Evolutionary conservation across 371 early-diverging fungal species (phyloP).

Genomic region (Mucor irregularis): DNA sequence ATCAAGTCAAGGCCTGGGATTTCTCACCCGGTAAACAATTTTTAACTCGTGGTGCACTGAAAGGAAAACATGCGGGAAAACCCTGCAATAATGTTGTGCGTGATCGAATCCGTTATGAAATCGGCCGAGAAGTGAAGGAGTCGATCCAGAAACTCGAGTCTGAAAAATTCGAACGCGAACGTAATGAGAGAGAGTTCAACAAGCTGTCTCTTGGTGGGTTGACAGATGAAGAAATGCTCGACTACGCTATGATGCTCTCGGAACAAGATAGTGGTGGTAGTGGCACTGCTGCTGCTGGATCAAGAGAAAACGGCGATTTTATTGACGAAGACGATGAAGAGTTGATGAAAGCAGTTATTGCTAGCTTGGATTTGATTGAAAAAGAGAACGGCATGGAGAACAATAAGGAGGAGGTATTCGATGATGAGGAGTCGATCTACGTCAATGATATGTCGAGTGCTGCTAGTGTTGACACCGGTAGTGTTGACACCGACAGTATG

Average conservation of each 20-base stretch:
- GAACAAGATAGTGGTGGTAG: constrained; percentile 13
- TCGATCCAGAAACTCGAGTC: constrained; percentile 30
- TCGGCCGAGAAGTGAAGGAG: constrained; percentile 44
- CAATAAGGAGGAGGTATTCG: not conserved
- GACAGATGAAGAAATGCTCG: constrained; percentile 50
- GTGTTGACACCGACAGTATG: not conserved
- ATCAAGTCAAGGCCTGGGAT: constrained; percentile 51
- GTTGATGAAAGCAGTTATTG: constrained; percentile 45
- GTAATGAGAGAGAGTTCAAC: constrained; percentile 22
- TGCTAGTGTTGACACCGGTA: not conserved
- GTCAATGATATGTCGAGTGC: no score
- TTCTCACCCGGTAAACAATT: constrained; percentile 45
- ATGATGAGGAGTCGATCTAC: not conserved
- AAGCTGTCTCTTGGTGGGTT: constrained; percentile 43
- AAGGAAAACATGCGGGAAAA: constrained; percentile 29
- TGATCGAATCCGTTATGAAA: constrained; percentile 35
- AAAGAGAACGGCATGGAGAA: not conserved
- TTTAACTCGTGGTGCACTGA: constrained; percentile 22
- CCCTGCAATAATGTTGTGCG: constrained; percentile 8
- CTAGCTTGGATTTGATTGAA: constrained; percentile 30
- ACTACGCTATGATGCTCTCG: constrained; percentile 53
- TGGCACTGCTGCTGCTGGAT: constrained; percentile 4
- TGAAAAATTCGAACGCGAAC: constrained; percentile 35
- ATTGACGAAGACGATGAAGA: constrained; percentile 43
- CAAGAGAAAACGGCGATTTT: constrained; percentile 13